Evolutionary conservation across 768 basidiomycete genomes (phyloP), one percentile per base, ranked within the genome.

Genomic region (Serendipita vermifera): DNA sequence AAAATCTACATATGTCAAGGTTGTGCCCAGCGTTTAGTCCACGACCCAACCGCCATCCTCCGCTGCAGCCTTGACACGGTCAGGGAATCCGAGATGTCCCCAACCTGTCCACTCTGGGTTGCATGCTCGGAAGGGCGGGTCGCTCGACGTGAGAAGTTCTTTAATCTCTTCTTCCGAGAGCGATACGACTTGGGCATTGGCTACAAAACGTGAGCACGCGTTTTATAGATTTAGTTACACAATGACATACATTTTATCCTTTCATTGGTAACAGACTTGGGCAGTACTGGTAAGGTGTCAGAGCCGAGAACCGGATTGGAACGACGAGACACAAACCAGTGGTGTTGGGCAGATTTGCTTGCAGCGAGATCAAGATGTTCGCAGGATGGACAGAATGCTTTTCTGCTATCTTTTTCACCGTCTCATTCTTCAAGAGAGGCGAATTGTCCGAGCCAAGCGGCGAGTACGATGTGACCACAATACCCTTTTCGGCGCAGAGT

Each of bases 391-490:
- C 80, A 6, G 64, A 62, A 68, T 87, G 69, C 64, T 80, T 81
- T 56, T 73, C 69, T 1, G 86, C 85, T 38, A 90, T 73, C 67
- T 74, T 74, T 57, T 68, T 67, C 48, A 89, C 79, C 29, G 78
- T 69, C 13, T 73, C 71, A 65, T 88, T 79, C 43, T 69, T 67
- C 60, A 83, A 71, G 20, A 89, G 74, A 14, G 83, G 86, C 0
- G 83, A 80, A 62, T 77, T 72, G 61, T 81, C 76, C 14, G 81
- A 85, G 55, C 71, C 87, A 2, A 90, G 77, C 7, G 87, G 84
- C 1, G 83, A 89, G 71, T 87, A 90, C 5, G 85, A 83, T 17
- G 85, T 83, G 57, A 86, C 64, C 9, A 75, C 70, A 63, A 91
- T 88, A 36, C 82, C 82, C 63, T 82, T 79, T 46, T 66, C 63